Evolutionary conservation across 352 stramenopile species (phyloP).

Genomic region (Phytophthora pluvialis): DNA sequence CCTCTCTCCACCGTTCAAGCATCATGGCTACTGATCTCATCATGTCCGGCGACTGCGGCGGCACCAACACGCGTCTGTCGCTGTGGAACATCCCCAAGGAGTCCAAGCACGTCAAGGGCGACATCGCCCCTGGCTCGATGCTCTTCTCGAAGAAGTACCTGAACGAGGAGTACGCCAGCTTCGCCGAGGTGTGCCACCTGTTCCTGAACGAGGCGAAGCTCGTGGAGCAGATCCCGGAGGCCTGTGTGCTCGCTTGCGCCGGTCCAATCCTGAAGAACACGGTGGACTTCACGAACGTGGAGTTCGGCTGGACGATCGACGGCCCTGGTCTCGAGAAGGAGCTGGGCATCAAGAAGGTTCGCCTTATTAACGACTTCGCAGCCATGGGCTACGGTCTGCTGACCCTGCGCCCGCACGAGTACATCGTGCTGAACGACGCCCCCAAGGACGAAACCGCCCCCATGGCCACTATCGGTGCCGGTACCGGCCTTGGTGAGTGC

Average conservation of each 20-base stretch:
- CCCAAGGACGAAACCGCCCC: slow-evolving; percentile 71
- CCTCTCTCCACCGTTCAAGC: background rate
- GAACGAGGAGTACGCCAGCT: slow-evolving; percentile 80
- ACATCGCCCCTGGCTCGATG: slow-evolving; percentile 74
- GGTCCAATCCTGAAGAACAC: slow-evolving; percentile 82
- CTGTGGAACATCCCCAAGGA: slow-evolving; percentile 73
- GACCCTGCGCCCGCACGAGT: slow-evolving; percentile 92
- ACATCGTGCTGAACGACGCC: slow-evolving; percentile 88
- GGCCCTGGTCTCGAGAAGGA: slow-evolving; percentile 69
- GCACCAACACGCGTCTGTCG: slow-evolving; percentile 95
- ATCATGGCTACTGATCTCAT: slow-evolving; percentile 56
- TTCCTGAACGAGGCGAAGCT: slow-evolving; percentile 94
- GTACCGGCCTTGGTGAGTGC: slow-evolving; percentile 96
- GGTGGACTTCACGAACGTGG: slow-evolving; percentile 94
- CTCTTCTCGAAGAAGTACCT: slow-evolving; percentile 88
- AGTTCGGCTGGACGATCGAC: slow-evolving; percentile 90
- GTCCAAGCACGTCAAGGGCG: slow-evolving; percentile 42
- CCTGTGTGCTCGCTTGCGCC: slow-evolving; percentile 76
- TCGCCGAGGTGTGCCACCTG: slow-evolving; percentile 87
- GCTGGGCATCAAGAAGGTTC: slow-evolving; percentile 85
- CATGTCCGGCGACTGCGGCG: slow-evolving; percentile 93
- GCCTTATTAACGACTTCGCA: slow-evolving; percentile 98
- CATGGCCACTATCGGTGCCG: slow-evolving; percentile 95
- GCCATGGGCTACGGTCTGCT: slow-evolving; percentile 97
- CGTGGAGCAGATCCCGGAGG: slow-evolving; percentile 55